These are phyloP conservation scores for Rhodomyrtus psidioides DNA, from an alignment of 441 rosid genomes.

Conservation along the genomic window DNA sequence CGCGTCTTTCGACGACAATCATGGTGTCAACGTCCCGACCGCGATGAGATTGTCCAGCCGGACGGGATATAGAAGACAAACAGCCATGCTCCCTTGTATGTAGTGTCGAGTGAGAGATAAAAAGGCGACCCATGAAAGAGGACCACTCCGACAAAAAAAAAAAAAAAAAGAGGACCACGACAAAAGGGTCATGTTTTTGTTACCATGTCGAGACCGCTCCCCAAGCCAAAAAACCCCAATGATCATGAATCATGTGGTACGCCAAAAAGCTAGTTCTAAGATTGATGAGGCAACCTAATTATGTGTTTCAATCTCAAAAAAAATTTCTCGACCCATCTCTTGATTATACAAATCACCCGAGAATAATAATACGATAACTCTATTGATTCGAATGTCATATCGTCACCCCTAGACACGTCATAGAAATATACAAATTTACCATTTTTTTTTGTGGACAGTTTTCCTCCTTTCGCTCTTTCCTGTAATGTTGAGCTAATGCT, in stretches of 20 bases:
- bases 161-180: no score
- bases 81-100: background rate
- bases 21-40: background rate
- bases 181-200: background rate
- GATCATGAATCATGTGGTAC: background rate
- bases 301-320: background rate
- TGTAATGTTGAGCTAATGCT: fast-evolving
- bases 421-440: background rate
- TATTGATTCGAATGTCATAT: background rate
- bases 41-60: background rate
- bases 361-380: background rate
- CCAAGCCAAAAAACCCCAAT: background rate
- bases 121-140: no score
- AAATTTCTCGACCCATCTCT: background rate
- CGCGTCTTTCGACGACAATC: background rate
- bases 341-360: background rate
- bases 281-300: background rate
- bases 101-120: no score
- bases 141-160: no score
- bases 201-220: background rate
- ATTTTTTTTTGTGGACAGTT: background rate
- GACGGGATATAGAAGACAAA: background rate
- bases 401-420: background rate
- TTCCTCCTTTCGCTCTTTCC: background rate
- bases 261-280: background rate